Conservation (phyloP, 352 stramenopile genomes). For the Globisporangium okanoganense region DNA sequence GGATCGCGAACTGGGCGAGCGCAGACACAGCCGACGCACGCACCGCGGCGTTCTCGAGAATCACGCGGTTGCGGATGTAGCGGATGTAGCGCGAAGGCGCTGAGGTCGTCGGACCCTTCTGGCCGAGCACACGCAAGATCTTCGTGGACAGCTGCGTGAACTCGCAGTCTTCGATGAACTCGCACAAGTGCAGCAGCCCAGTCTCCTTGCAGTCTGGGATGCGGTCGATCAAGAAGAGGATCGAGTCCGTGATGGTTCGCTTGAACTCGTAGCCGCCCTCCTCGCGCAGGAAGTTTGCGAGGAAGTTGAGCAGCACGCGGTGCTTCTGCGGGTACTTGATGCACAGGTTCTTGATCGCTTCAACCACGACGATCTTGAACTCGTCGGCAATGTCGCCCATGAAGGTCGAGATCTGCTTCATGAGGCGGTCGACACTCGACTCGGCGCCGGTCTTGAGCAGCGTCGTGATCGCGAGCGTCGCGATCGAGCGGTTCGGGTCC, state of each 20-base stretch:
- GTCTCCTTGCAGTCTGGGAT: slow-evolving; percentile 98
- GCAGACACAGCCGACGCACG: slow-evolving; percentile 95
- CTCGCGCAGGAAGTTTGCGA: slow-evolving; percentile 97
- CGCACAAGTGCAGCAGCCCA: slow-evolving; percentile 96
- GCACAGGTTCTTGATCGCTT: slow-evolving; percentile 96
- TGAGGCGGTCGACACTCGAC: slow-evolving; percentile 94
- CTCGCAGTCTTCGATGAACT: slow-evolving; percentile 99
- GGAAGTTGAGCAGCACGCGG: slow-evolving; percentile 96
- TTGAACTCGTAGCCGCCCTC: slow-evolving; percentile 99
- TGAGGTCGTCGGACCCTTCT: slow-evolving; percentile 92
- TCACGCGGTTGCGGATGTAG: slow-evolving; percentile 99
- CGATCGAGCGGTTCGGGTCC: slow-evolving; percentile 97
- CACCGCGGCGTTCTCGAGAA: slow-evolving; percentile 97
- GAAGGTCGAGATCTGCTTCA: slow-evolving; percentile 98
- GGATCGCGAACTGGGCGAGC: slow-evolving; percentile 95
- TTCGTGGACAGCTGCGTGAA: slow-evolving; percentile 89
- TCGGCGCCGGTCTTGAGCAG: slow-evolving; percentile 98
- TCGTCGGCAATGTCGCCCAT: slow-evolving; percentile 99
- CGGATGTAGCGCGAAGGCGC: slow-evolving; percentile 97
- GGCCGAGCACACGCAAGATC: slow-evolving; percentile 95
- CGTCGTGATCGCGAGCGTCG: slow-evolving; percentile 98
- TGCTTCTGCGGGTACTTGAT: slow-evolving; percentile 98
- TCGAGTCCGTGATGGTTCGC: slow-evolving; percentile 97
- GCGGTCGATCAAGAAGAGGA: slow-evolving; percentile 95
- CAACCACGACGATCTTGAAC: slow-evolving; percentile 99